Evolutionary conservation across 2,329 filamentous ascomycete species (phyloP), one percentile per base, ranked within the genome.

Genomic region (Penicillium sumatraense): DNA sequence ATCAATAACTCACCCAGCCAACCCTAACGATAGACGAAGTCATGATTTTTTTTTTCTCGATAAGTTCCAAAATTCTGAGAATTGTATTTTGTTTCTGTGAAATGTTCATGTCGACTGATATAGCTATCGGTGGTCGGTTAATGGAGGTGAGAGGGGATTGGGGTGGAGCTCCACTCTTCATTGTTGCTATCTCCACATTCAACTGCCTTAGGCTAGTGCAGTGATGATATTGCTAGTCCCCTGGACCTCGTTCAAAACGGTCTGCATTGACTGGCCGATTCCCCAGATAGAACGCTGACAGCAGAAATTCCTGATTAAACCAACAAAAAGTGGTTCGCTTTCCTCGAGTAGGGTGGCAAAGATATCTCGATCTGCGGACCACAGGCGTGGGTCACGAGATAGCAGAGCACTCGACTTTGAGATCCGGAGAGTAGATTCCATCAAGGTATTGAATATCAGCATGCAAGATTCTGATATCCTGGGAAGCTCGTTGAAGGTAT

Each of bases 361-460:
- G 14, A 38, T 45, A 9, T 48, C 53, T 29, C 45, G 53, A 31
- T 57, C 41, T 23, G 23, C 48, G n/a, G 53, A n/a, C 57, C 54
- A 59, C 26, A 59, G 31, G 3, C 57, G 54, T 5, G 41, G 35
- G 23, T 58, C 56, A 24, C 53, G 53, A 6, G 21, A 23, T 5
- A 9, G 27, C 3, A 20, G 40, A 3, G 46, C 49, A 46, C 53
- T 46, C 13, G 36, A 31, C 3, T 14, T 7, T 51, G 14, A 8
- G n/a, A n/a, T n/a, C n/a, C n/a, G 36, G 16, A 33, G 40, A 14
- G 23, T 20, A 1, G 60, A 54, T 41, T 69, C 67, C 47, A 66
- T 53, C 5, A 68, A 60, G 6, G 65, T 53, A 29, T 68, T 66
- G 42, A 68, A 67, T 10, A 69, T 61, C 29, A 69, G 48, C 27